Evolutionary conservation across 2,329 filamentous ascomycete species (phyloP).

Genomic region (Arthroderma sp.): DNA sequence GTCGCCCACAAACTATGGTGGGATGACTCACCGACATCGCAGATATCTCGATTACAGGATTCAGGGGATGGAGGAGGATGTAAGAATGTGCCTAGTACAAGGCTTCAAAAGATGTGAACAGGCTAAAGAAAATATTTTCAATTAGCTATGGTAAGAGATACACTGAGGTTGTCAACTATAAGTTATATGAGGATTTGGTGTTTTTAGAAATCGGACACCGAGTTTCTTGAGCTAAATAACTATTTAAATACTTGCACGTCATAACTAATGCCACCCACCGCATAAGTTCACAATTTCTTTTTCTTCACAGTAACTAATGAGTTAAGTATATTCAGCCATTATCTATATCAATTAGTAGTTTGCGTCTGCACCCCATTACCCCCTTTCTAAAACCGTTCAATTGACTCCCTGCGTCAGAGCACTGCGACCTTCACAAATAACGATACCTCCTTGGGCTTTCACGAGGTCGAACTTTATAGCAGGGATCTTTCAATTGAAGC

Average conservation of each 20-base stretch:
- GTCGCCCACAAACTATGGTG: background rate
- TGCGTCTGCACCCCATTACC: background rate
- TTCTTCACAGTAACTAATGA: background rate
- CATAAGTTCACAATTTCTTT: background rate
- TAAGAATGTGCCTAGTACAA: background rate
- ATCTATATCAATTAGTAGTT: background rate
- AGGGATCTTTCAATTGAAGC: background rate
- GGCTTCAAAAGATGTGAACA: background rate
- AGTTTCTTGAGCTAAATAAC: background rate
- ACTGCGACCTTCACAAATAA: background rate
- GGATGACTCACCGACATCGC: slow-evolving; percentile 6
- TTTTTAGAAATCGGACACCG: background rate
- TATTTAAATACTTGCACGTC: background rate
- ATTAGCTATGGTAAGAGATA: background rate
- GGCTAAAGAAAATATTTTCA: background rate
- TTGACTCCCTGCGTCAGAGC: background rate
- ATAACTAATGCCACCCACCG: background rate
- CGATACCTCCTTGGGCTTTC: background rate
- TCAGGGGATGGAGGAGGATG: background rate
- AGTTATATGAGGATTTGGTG: background rate
- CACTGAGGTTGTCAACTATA: background rate
- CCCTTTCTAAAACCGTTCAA: background rate
- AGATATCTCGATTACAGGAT: background rate
- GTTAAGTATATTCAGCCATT: background rate
- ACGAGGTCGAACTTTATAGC: background rate